These are phyloP conservation scores for Diaporthe citrichinensis DNA, from an alignment of 2,329 filamentous ascomycete genomes.

Conservation along the genomic window DNA sequence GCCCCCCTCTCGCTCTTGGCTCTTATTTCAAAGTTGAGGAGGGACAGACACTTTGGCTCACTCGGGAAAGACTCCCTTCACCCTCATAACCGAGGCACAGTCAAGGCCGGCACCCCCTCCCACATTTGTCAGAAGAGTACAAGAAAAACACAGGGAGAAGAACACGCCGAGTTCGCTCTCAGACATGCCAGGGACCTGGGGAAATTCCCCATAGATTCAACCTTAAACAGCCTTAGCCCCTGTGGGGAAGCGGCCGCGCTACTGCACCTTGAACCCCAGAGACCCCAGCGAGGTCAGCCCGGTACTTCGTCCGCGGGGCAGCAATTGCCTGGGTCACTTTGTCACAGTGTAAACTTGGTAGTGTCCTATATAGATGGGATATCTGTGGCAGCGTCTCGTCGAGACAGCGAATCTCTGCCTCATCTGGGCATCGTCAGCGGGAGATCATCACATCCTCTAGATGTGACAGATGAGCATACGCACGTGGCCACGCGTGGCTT, in stretches of 20 bases:
- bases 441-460: background rate
- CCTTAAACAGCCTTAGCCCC: conserved; percentile 6
- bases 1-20: background rate
- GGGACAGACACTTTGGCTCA: background rate
- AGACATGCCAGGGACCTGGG: conserved; percentile 14
- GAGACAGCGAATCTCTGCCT: background rate
- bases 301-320: background rate
- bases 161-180: conserved; percentile 19
- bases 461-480: background rate
- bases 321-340: background rate
- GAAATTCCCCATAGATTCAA: conserved; percentile 28
- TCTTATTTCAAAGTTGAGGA: background rate
- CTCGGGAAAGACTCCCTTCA: background rate
- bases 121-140: background rate
- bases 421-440: background rate
- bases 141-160: background rate
- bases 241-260: conserved; percentile 27
- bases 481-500: background rate
- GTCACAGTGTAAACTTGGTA: background rate
- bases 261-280: conserved; percentile 32
- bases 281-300: background rate
- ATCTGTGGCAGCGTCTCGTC: background rate
- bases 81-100: background rate
- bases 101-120: background rate
- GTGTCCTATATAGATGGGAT: background rate